A percentile compares a stretch with the other conserved stretches of the same genome.
Evolutionary conservation across 2,329 filamentous ascomycete genomes (phyloP).

Genomic region (Nemania sp.): DNA sequence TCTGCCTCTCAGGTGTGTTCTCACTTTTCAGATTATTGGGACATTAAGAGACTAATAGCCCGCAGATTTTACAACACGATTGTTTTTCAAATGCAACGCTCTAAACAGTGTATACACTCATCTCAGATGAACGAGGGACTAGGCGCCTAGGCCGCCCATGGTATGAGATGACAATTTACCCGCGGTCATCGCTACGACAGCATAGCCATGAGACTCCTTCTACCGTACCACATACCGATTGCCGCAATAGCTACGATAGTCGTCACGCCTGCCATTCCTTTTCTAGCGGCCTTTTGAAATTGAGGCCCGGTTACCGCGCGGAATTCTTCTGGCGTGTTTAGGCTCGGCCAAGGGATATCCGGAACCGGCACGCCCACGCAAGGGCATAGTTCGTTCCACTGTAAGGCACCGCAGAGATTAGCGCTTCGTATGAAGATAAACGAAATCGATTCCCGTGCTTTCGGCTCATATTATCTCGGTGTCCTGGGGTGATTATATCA

Average conservation of each 20-base stretch:
- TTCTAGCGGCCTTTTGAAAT: slow-evolving; percentile 35
- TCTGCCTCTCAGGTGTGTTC: slow-evolving; percentile 62
- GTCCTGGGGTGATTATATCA: background rate
- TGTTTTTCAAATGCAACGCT: slow-evolving; percentile 2
- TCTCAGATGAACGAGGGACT: background rate
- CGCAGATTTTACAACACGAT: slow-evolving; percentile 14
- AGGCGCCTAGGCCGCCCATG: too few species aligned
- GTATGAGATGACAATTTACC: too few species aligned
- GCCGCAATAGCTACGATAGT: slow-evolving; percentile 28
- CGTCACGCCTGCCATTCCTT: slow-evolving; percentile 29
- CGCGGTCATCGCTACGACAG: slow-evolving; percentile 3
- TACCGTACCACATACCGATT: slow-evolving; percentile 29
- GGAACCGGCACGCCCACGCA: slow-evolving; percentile 33
- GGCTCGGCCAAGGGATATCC: slow-evolving; percentile 31
- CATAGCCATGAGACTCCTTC: slow-evolving; percentile 16
- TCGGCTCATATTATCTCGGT: background rate
- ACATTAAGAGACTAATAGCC: background rate
- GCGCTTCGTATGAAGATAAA: too few species aligned
- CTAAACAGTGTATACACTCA: background rate
- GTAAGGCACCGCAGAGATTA: too few species aligned
- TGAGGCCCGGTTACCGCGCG: slow-evolving; percentile 26
- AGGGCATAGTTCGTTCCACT: slow-evolving; percentile 35
- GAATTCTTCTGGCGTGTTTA: slow-evolving; percentile 35
- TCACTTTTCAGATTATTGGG: background rate
- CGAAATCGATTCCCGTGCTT: too few species aligned